phyloP scores from a whole-genome alignment of 306 rosid genomes.

The Sicyos baderoa region DNA sequence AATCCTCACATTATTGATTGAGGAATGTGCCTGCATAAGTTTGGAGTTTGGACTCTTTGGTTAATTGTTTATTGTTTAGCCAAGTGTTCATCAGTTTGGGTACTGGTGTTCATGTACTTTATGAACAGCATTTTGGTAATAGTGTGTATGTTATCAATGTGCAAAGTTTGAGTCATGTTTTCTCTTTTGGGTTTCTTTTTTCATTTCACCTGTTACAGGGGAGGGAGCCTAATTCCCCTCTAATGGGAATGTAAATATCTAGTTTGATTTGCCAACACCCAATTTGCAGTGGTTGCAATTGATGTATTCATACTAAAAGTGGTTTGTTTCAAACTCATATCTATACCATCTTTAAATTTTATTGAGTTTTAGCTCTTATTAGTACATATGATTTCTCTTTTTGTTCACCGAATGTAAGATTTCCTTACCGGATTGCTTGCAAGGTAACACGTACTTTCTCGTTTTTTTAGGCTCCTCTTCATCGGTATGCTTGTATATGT shows the following conservation, averaged over 20 bases:
- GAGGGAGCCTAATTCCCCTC: slow-evolving; percentile 29
- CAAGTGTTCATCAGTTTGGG: slow-evolving; percentile 37
- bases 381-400: not conserved
- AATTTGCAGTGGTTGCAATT: slow-evolving; percentile 27
- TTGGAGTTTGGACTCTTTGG: slow-evolving; percentile 49
- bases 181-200: slow-evolving; percentile 21
- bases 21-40: slow-evolving; percentile 20
- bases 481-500: not conserved
- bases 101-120: slow-evolving; percentile 32
- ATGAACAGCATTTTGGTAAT: slow-evolving; percentile 38
- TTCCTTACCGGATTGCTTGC: not conserved
- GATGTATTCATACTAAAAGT: slow-evolving; percentile 30
- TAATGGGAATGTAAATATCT: slow-evolving; percentile 38
- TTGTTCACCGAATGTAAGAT: not conserved
- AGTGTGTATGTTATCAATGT: slow-evolving; percentile 27
- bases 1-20: slow-evolving; percentile 14
- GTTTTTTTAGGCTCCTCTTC: not conserved
- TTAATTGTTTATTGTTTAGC: slow-evolving; percentile 25
- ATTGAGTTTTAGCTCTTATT: slow-evolving; percentile 9
- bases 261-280: slow-evolving; percentile 25
- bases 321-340: slow-evolving; percentile 18
- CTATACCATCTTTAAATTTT: not conserved
- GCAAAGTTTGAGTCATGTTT: slow-evolving; percentile 22
- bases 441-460: not conserved
- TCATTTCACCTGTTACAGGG: slow-evolving; percentile 16